These are phyloP conservation scores for Cephaloascus albidus DNA, from an alignment of 805 yeast genomes.

Conservation along the genomic window DNA sequence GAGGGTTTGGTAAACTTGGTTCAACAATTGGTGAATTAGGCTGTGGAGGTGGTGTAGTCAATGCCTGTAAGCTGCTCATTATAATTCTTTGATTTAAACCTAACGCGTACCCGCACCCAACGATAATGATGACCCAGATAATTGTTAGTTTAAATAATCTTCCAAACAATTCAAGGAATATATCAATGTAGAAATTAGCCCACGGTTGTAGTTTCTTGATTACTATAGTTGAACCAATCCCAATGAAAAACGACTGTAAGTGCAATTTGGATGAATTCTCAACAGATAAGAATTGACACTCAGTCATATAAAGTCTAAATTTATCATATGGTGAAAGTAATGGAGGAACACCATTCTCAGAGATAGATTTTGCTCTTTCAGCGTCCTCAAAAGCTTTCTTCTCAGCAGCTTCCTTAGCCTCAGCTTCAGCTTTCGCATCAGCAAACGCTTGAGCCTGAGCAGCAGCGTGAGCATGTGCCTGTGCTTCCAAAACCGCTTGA, in stretches of 20 bases:
- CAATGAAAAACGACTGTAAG: not conserved
- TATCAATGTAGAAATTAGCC: not conserved
- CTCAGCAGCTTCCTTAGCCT: not conserved
- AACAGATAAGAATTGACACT: not conserved
- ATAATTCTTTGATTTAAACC: not conserved
- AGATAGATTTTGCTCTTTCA: not conserved
- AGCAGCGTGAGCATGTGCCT: not conserved
- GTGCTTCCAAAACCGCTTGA: not conserved
- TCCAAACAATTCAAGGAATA: not conserved
- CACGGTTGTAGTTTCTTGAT: not conserved
- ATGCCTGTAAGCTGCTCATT: not conserved
- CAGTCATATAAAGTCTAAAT: not conserved
- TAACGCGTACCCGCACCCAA: not conserved
- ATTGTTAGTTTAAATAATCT: not conserved
- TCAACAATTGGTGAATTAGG: not conserved
- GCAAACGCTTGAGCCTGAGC: not conserved
- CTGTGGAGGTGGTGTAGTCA: not conserved
- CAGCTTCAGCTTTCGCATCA: not conserved
- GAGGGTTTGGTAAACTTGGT: not conserved
- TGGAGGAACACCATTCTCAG: no score
- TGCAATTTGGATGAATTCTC: not conserved
- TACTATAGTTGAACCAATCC: not conserved
- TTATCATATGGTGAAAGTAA: not conserved
- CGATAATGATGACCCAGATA: not conserved
- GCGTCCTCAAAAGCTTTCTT: not conserved